Evolutionary conservation across 73 alveolate genomes (phyloP).

Genomic region (Breviolum minutum): DNA sequence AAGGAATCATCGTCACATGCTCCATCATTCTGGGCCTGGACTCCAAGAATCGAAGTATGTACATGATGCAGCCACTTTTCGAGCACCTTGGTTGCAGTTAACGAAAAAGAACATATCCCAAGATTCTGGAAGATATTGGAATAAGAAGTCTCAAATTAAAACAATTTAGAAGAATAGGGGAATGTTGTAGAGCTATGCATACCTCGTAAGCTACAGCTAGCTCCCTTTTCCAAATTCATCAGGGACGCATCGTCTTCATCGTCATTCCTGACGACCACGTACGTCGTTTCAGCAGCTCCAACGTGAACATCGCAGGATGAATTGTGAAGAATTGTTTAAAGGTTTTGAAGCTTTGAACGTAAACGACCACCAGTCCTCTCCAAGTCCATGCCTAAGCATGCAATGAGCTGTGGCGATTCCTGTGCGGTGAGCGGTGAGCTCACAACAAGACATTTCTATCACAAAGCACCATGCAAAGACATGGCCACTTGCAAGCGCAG

Average conservation of each 20-base stretch:
- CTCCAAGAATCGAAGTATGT: constrained; percentile 29
- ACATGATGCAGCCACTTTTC: constrained; percentile 29
- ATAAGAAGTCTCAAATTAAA: not conserved
- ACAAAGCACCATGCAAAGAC: too few relatives aligned
- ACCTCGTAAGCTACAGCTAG: too few relatives aligned
- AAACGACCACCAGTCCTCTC: not conserved
- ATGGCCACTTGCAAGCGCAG: too few relatives aligned
- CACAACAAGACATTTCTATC: too few relatives aligned
- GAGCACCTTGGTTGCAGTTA: not conserved
- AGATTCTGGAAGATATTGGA: too few relatives aligned
- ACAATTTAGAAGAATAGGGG: not conserved
- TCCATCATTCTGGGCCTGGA: not conserved
- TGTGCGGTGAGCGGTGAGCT: not conserved
- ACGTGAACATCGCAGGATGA: too few relatives aligned
- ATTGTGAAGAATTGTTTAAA: too few relatives aligned
- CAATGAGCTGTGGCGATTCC: not conserved
- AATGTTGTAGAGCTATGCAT: too few relatives aligned
- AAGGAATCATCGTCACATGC: too few relatives aligned
- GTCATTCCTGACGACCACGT: not conserved
- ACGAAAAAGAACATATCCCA: not conserved
- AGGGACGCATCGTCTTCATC: not conserved
- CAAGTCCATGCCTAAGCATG: not conserved
- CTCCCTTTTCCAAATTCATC: not conserved
- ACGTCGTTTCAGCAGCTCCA: too few relatives aligned
- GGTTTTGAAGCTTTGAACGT: too few relatives aligned